phyloP scores from a whole-genome alignment of 2,329 filamentous ascomycete species.

The Cryphonectria naterciae region DNA sequence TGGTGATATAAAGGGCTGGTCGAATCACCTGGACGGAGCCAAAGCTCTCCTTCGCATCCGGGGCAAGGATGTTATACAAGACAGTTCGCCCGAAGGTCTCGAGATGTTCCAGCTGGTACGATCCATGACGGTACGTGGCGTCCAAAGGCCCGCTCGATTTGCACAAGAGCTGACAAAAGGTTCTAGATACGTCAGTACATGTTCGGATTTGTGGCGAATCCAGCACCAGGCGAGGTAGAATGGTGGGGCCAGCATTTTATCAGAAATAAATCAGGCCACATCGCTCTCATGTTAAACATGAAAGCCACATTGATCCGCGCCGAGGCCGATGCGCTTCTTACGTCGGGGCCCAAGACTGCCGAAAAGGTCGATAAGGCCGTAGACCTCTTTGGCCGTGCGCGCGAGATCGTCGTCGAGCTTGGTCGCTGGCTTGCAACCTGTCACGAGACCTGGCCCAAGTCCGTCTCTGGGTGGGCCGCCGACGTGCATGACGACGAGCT shows the following conservation, averaged over 20 bases:
- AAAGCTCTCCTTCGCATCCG: constrained; percentile 33
- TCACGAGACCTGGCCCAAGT: constrained; percentile 32
- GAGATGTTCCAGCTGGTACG: constrained; percentile 36
- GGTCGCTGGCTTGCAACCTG: constrained; percentile 32
- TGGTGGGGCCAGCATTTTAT: constrained; percentile 34
- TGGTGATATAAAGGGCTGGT: constrained; percentile 30
- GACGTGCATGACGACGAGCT: constrained; percentile 30
- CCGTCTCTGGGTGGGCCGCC: constrained; percentile 29
- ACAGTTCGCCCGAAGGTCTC: constrained; percentile 29
- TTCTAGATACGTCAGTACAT: constrained; percentile 34
- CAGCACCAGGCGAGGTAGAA: constrained; percentile 31
- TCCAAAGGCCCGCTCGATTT: no score
- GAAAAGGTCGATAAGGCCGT: constrained; percentile 33
- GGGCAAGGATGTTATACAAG: constrained; percentile 27
- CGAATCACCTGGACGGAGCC: constrained; percentile 33
- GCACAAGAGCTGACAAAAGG: background rate
- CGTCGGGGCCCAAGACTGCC: constrained; percentile 26
- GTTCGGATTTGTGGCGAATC: constrained; percentile 31
- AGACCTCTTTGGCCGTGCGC: constrained; percentile 31
- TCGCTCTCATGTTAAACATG: constrained; percentile 34
- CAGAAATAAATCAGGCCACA: constrained; percentile 32
- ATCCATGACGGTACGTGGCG: constrained; percentile 31
- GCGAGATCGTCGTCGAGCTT: constrained; percentile 31
- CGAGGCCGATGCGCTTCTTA: constrained; percentile 33
- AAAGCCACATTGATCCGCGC: constrained; percentile 34